phyloP scores from a whole-genome alignment of 352 stramenopile species.

The Pythium phragmitis region DNA sequence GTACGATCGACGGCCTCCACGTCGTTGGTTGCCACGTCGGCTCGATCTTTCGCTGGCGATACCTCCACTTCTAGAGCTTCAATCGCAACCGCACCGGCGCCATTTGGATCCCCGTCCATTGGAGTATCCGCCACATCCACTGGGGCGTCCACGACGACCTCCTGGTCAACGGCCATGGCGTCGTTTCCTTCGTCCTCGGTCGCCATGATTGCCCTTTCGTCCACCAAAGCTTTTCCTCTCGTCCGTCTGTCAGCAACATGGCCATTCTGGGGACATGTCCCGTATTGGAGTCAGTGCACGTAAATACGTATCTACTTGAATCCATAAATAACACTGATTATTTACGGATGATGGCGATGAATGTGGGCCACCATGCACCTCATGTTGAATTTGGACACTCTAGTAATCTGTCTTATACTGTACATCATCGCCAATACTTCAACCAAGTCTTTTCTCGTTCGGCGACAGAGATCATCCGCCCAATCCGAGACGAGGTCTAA shows the following conservation, averaged over 20 bases:
- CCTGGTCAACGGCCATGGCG: background rate
- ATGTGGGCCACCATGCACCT: constrained; percentile 6
- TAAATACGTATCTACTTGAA: constrained; percentile 6
- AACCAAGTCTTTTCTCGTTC: constrained; percentile 21
- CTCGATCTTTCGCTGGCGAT: background rate
- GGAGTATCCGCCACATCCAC: background rate
- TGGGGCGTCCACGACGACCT: background rate
- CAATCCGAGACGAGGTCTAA: constrained; percentile 9
- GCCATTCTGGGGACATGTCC: constrained; percentile 8
- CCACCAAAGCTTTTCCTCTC: constrained; percentile 3
- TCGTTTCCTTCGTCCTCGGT: constrained; percentile 3
- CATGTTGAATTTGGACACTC: constrained; percentile 23
- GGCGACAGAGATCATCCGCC: background rate
- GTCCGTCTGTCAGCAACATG: constrained; percentile 1
- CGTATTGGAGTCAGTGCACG: background rate
- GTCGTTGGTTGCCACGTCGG: background rate
- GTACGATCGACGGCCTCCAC: background rate
- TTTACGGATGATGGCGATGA: background rate
- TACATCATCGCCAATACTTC: constrained; percentile 24
- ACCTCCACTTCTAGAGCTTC: constrained; percentile 5
- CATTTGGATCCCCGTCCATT: background rate
- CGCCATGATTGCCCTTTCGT: constrained; percentile 11
- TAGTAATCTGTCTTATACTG: constrained; percentile 21
- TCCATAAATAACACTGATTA: background rate
- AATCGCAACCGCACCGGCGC: background rate